Percentiles rank a stretch among this genome's conserved stretches.
Evolutionary conservation across 345 rosid species (phyloP).

Genomic region (Microthlaspi erraticum): DNA sequence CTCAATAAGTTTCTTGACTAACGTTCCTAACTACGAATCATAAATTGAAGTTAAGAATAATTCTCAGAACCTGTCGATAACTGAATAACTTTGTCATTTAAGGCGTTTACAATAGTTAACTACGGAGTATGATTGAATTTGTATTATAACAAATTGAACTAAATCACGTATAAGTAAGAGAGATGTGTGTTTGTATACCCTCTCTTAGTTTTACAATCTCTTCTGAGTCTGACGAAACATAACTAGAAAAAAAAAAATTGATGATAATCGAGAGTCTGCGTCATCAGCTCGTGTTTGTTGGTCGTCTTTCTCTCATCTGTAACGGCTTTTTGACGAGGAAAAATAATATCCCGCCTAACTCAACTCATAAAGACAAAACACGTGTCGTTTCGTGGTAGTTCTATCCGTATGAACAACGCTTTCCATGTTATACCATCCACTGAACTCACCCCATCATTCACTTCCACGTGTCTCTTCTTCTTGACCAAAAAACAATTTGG

Average conservation of each 20-base stretch:
- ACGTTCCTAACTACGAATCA: not conserved
- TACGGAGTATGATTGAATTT: no score
- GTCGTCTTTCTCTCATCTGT: slow-evolving; percentile 22
- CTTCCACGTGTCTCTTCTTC: slow-evolving; percentile 32
- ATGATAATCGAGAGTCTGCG: not conserved
- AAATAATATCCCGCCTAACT: slow-evolving; percentile 43
- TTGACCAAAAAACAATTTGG: slow-evolving; percentile 7
- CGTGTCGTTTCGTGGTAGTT: slow-evolving; percentile 27
- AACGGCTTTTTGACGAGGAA: slow-evolving; percentile 33
- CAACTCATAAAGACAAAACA: slow-evolving; percentile 16
- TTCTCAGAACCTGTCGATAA: no score
- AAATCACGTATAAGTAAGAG: no score
- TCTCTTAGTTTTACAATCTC: not conserved
- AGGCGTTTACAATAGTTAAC: no score
- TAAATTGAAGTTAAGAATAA: no score
- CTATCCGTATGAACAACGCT: slow-evolving; percentile 30
- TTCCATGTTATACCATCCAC: slow-evolving; percentile 29
- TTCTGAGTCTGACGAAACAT: not conserved
- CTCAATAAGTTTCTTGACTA: not conserved
- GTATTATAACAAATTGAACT: no score
- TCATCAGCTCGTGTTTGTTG: slow-evolving; percentile 23
- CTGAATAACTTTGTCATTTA: no score
- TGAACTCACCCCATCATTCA: slow-evolving; percentile 22
- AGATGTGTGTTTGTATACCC: no score
- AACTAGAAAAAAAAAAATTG: not conserved